Evolutionary conservation across 768 basidiomycete species (phyloP).

Genomic region (Russula foetens): DNA sequence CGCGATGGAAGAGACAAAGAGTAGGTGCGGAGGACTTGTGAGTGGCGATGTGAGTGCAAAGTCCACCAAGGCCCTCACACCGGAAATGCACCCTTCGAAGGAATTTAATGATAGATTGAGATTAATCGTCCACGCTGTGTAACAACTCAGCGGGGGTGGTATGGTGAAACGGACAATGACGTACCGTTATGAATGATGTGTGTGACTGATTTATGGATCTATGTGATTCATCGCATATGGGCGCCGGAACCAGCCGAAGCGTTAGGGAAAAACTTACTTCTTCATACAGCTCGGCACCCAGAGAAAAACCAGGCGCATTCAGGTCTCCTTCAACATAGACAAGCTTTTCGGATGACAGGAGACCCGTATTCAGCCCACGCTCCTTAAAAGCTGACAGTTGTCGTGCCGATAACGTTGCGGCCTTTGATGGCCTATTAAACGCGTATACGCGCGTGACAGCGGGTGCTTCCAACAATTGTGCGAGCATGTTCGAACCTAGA

Average conservation of each 20-base stretch:
- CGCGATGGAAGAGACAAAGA: conserved; percentile 24
- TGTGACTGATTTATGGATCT: conserved; percentile 17
- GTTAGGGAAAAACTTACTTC: conserved; percentile 13
- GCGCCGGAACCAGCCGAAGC: neutral
- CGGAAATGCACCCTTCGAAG: conserved; percentile 20
- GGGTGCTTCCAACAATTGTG: conserved; percentile 12
- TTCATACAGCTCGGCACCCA: conserved; percentile 8
- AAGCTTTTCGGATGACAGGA: conserved; percentile 19
- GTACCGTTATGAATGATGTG: conserved; percentile 23
- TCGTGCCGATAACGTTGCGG: conserved; percentile 7
- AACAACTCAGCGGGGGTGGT: neutral
- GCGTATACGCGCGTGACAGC: conserved; percentile 21
- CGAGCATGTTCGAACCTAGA: conserved; percentile 23
- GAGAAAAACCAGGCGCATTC: conserved; percentile 4
- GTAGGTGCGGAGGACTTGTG: conserved; percentile 13
- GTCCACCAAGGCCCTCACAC: conserved; percentile 20
- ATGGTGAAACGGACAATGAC: neutral
- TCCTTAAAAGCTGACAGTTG: conserved; percentile 17
- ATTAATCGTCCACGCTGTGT: conserved; percentile 22
- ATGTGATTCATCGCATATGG: neutral
- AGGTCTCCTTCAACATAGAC: conserved; percentile 22
- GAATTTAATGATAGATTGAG: conserved; percentile 22
- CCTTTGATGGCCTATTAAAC: conserved; percentile 19
- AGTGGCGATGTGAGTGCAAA: conserved; percentile 20
- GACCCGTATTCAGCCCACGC: conserved; percentile 17